Evolutionary conservation across 179 eudicot species (phyloP).

Genomic region (Patellifolia procumbens): DNA sequence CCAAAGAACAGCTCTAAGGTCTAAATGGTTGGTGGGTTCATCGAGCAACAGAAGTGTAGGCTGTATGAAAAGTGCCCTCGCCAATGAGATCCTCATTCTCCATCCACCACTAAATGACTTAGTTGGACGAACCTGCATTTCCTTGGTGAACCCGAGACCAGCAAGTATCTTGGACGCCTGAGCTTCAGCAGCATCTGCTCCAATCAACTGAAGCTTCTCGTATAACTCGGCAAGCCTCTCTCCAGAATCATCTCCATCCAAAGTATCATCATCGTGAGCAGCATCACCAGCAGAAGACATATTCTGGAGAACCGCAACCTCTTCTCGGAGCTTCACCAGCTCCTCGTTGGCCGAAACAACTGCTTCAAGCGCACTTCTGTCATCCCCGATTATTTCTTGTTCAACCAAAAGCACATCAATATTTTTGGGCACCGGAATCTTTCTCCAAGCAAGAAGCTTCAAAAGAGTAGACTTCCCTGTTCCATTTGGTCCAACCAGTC

Average conservation of each 20-base stretch:
- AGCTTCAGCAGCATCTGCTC: constrained; percentile 88
- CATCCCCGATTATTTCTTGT: constrained; percentile 85
- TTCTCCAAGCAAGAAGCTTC: constrained; percentile 90
- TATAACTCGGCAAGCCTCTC: constrained; percentile 78
- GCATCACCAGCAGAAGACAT: constrained; percentile 30
- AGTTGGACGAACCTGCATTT: constrained; percentile 70
- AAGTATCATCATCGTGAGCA: too few relatives aligned
- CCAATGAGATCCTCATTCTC: constrained; percentile 91
- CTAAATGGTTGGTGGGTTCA: constrained; percentile 93
- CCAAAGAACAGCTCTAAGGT: constrained; percentile 91
- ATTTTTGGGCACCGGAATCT: constrained; percentile 82
- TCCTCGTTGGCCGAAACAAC: constrained; percentile 88
- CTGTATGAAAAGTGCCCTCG: constrained; percentile 86
- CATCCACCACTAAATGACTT: constrained; percentile 89
- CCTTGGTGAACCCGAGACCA: constrained; percentile 79
- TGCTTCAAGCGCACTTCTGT: constrained; percentile 73
- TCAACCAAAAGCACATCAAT: constrained; percentile 82
- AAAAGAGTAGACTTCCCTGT: constrained; percentile 83
- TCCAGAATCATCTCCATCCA: constrained; percentile 51
- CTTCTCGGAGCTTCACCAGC: constrained; percentile 61
- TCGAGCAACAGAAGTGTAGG: constrained; percentile 77
- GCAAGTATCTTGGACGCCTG: constrained; percentile 89
- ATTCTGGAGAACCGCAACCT: constrained; percentile 61
- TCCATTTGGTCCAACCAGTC: constrained; percentile 87
- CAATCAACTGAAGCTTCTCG: constrained; percentile 64